These are phyloP conservation scores for Candida awuae DNA, from an alignment of 805 yeast species.

Conservation along the genomic window DNA sequence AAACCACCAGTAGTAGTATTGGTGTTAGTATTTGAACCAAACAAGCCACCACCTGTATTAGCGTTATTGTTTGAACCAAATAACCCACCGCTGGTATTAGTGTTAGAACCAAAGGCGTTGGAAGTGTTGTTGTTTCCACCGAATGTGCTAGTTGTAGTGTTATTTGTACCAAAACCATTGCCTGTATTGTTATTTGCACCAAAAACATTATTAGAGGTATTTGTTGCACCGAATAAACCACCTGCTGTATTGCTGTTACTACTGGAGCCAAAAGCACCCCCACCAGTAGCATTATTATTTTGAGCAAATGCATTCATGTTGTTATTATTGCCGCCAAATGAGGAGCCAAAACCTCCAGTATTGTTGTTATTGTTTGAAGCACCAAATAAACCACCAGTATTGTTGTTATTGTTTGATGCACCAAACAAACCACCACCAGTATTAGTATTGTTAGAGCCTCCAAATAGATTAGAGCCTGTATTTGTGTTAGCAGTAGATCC, in stretches of 20 bases:
- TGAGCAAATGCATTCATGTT: constrained; percentile 25
- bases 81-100: constrained; percentile 17
- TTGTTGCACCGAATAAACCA: constrained; percentile 24
- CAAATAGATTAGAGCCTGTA: constrained; percentile 15
- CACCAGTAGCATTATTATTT: constrained; percentile 17
- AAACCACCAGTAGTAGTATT: constrained; percentile 21
- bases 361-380: background rate
- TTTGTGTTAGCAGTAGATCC: constrained; percentile 13
- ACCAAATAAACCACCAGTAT: background rate
- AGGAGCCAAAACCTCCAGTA: constrained; percentile 7
- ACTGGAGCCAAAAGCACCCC: constrained; percentile 37
- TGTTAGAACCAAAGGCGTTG: constrained; percentile 5
- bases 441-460: constrained; percentile 21
- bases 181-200: constrained; percentile 24
- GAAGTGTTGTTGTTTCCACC: constrained; percentile 13
- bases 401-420: constrained; percentile 1
- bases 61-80: constrained; percentile 15
- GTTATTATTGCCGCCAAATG: constrained; percentile 16
- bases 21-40: constrained; percentile 26
- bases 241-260: constrained; percentile 13
- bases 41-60: constrained; percentile 22
- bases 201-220: constrained; percentile 11
- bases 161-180: constrained; percentile 27
- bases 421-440: constrained; percentile 13
- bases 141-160: constrained; percentile 14